Evolutionary conservation across 2,329 filamentous ascomycete genomes (phyloP), one percentile per base, ranked within the genome.

Genomic region (Zymoseptoria crescenta): DNA sequence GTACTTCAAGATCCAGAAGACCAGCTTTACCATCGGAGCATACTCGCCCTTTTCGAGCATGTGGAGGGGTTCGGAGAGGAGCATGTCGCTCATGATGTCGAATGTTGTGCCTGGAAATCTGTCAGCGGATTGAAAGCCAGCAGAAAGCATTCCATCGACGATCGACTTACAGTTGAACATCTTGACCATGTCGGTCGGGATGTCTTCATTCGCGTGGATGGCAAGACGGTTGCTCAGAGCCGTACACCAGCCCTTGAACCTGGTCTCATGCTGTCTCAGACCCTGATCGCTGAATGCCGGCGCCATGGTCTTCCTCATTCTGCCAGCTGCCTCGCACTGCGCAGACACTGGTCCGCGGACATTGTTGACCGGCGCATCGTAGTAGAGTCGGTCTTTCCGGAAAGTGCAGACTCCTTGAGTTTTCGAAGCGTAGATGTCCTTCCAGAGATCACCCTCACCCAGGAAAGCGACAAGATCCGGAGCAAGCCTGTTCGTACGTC

Each of bases 251-350:
- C 52, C 55, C 56, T 67, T 67, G 28, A 70, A 49, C 55, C 68
- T 41, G 4, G 64, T 59, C 52, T 69, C 66, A 28, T 70, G 67
- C 48, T 65, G 63, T 59, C 64, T 68, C 30, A 70, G 52, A 8
- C 65, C 67, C 19, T 59, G 59, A 29, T 70, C 67, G n/a, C 62
- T 65, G 52, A 69, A 70, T 3, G 65, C 59, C 41, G 63, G 54
- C 6, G 60, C 57, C 13, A 69, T 55, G 35, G 66, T 63, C 49
- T 64, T 64, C 69, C 91, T 84, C 81, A 48, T 64, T 21, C 30
- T 63, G 63, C n/a, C 65, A 48, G 27, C 41, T 52, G 57, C 62
- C 59, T 8, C 57, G 35, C 65, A 63, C 24, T 63, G 59, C 10
- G 62, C 60, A 13, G 55, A 61, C 16, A 68, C 59, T 13, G 67